Conservation (phyloP, 345 rosid species). For the Lumnitzera racemosa region DNA sequence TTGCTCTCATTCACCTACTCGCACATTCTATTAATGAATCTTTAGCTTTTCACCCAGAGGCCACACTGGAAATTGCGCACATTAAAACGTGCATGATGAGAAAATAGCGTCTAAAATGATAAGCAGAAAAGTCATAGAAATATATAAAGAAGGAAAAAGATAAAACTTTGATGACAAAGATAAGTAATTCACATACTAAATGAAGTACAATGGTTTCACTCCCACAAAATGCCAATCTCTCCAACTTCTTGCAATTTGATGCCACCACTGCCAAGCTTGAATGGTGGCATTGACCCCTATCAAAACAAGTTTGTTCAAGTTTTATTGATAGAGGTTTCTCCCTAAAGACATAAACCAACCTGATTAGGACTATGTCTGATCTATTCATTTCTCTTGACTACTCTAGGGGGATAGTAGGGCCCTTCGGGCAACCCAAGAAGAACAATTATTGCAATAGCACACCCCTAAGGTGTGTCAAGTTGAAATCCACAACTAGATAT, state of each 20-base stretch:
- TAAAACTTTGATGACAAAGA: conserved; percentile 49
- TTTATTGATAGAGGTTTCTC: neutral
- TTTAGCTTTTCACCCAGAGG: no score
- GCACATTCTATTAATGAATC: no score
- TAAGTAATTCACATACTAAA: conserved; percentile 55
- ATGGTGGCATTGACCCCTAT: conserved; percentile 73
- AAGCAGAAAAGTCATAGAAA: conserved; percentile 51
- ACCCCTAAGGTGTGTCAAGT: no score
- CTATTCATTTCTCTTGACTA: no score
- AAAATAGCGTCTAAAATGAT: conserved; percentile 55
- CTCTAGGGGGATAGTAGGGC: no score
- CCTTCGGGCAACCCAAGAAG: no score
- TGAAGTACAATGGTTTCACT: conserved; percentile 39
- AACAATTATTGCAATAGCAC: no score
- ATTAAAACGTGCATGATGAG: conserved; percentile 59
- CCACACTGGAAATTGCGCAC: no score
- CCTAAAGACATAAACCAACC: no score
- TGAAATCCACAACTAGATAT: no score
- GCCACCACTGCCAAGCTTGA: conserved; percentile 43
- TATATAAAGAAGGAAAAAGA: conserved; percentile 66
- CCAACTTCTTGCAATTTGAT: conserved; percentile 48
- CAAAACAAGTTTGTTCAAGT: conserved; percentile 72
- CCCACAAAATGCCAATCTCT: conserved; percentile 72
- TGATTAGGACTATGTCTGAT: no score
- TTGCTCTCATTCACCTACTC: no score